Evolutionary conservation across 1,139 yeast genomes (phyloP), one percentile per base, ranked within the genome.

Genomic region (Yamadazyma aaseri): DNA sequence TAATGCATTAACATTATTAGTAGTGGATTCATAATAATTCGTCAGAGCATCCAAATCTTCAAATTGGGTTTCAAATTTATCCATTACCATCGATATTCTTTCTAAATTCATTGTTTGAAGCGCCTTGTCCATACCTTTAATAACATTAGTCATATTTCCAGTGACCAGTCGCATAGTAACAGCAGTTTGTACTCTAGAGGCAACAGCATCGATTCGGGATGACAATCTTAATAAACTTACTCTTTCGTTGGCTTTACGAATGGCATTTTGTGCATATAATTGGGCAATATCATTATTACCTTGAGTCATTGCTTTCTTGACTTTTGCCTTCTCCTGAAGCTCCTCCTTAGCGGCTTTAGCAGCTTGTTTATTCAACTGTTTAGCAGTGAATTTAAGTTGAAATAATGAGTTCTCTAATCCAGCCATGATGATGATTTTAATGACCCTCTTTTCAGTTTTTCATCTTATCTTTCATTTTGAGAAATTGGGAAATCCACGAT

Each of bases 81-180:
- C 98, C 98, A 94, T 92, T 12, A 92, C 95, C 64, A 89, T 63
- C 6, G 97, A 86, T 26, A 94, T 92, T 49, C 79, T 76, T 55
- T 94, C 97, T 42, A 94, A 66, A 57, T 94, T 92, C 98, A 94
- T 94, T 25, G 95, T 82, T 52, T 86, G 95, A 63, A 94, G 74
- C 0, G 98, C 98, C 50, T 78, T 81, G 56, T 94, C 98, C 98
- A 94, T 92, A 10, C 97, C 97, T 50, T 73, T 78, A 34, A 94
- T 94, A 7, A 92, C 97, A 39, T 77, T 81, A 4, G 94, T 77
- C 97, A 94, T 92, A 49, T 89, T 90, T 1, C 94, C 92, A 0
- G 96, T 86, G 5, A 92, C 96, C 33, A 85, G 78, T 47, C 96
- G 73, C 98, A 92, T 92, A 0, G 97, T 90, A 4, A 90, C 97